Percentiles rank a stretch among this genome's conserved stretches.
These are phyloP conservation scores for Grammothele lineata DNA, from an alignment of 768 basidiomycete species.

Conservation along the genomic window DNA sequence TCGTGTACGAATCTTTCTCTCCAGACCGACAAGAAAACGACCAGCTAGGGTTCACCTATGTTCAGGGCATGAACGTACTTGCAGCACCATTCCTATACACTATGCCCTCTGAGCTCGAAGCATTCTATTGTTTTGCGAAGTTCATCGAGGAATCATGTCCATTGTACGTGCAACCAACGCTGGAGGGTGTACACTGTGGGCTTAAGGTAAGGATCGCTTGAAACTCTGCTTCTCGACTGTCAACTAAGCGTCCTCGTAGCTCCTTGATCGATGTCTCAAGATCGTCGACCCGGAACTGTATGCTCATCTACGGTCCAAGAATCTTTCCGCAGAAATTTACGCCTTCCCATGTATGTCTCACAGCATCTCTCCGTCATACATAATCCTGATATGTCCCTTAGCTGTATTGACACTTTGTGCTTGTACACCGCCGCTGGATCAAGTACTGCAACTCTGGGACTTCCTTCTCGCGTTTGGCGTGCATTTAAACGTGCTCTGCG, in stretches of 20 bases:
- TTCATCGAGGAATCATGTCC: slow-evolving; percentile 96
- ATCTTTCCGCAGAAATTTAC: slow-evolving; percentile 93
- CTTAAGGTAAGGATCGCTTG: slow-evolving; percentile 64
- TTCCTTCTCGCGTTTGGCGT: slow-evolving; percentile 96
- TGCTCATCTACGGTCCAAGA: slow-evolving; percentile 78
- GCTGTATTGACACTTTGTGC: slow-evolving; percentile 94
- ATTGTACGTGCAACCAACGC: slow-evolving; percentile 92
- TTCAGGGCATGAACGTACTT: slow-evolving; percentile 99
- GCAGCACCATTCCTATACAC: slow-evolving; percentile 97
- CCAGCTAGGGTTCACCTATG: slow-evolving; percentile 90
- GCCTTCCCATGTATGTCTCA: slow-evolving; percentile 88
- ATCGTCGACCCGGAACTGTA: slow-evolving; percentile 89
- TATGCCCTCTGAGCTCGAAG: slow-evolving; percentile 97
- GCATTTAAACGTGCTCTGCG: slow-evolving; percentile 93
- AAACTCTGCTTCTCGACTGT: background rate
- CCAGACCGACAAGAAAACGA: slow-evolving; percentile 73
- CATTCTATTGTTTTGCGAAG: slow-evolving; percentile 93
- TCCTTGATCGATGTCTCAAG: slow-evolving; percentile 88
- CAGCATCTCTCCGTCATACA: too few relatives aligned
- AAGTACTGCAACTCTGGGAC: slow-evolving; percentile 95
- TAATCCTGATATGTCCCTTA: too few relatives aligned
- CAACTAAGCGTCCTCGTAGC: slow-evolving; percentile 39
- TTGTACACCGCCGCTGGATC: slow-evolving; percentile 92
- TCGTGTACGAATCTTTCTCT: background rate
- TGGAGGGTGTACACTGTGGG: slow-evolving; percentile 94